These are phyloP conservation scores for Ogataea methylovora DNA, from an alignment of 805 yeast genomes.

Conservation along the genomic window DNA sequence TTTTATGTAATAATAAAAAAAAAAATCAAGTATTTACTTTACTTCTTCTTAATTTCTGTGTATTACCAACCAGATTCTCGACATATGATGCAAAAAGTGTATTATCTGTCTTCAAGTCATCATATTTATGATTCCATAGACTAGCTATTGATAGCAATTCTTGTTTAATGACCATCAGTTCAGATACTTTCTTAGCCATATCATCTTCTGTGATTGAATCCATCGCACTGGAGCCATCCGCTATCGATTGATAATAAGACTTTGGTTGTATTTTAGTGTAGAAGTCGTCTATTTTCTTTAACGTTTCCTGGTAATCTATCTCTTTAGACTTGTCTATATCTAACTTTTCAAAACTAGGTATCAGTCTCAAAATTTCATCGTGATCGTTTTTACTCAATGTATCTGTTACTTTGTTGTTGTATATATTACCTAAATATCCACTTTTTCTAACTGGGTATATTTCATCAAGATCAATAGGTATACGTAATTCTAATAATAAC, in stretches of 20 bases:
- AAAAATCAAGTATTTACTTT: constrained; percentile 1
- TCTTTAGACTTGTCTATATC: too few relatives aligned
- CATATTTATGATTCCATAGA: constrained; percentile 46
- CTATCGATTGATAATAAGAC: constrained; percentile 13
- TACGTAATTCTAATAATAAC: constrained; percentile 55
- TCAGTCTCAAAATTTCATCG: constrained; percentile 10
- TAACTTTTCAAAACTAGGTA: constrained; percentile 29
- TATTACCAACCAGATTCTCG: constrained; percentile 83
- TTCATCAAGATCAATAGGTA: constrained; percentile 69
- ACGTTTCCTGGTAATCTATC: too few relatives aligned
- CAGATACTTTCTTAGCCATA: constrained; percentile 29
- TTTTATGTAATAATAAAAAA: neutral
- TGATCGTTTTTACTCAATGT: constrained; percentile 2
- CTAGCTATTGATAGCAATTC: constrained; percentile 23
- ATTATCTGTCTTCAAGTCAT: constrained; percentile 53
- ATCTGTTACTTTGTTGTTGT: constrained; percentile 7
- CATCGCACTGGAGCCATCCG: constrained; percentile 2
- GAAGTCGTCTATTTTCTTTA: too few relatives aligned
- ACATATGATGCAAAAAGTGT: constrained; percentile 79
- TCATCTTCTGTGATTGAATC: constrained; percentile 15
- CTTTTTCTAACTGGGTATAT: constrained; percentile 10
- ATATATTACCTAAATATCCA: constrained; percentile 5
- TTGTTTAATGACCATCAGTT: constrained; percentile 29
- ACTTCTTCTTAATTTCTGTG: constrained; percentile 63
- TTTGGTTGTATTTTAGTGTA: neutral